Percentiles rank a stretch among this genome's conserved stretches.
phyloP scores from a whole-genome alignment of 2,329 filamentous ascomycete species.

The Phaeosphaeria sp. region DNA sequence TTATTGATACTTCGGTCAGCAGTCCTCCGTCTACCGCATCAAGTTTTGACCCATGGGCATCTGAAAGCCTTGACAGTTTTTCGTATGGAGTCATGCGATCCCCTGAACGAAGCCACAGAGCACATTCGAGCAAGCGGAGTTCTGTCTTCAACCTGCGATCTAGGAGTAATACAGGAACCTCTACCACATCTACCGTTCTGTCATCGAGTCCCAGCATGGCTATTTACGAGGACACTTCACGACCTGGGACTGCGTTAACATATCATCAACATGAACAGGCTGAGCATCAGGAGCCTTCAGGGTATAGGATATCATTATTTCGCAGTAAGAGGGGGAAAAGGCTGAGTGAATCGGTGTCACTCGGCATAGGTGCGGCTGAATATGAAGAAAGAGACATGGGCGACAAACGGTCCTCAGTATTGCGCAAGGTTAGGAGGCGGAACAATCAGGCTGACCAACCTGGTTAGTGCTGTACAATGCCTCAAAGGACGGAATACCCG shows the following conservation, averaged over 20 bases:
- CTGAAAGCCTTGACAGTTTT: slow-evolving; percentile 32
- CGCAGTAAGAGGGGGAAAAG: slow-evolving; percentile 45
- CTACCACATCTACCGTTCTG: slow-evolving; percentile 37
- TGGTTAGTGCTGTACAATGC: slow-evolving; percentile 28
- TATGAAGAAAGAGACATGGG: slow-evolving; percentile 33
- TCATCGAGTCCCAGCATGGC: slow-evolving; percentile 32
- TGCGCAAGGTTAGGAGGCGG: slow-evolving; percentile 38
- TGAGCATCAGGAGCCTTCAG: slow-evolving; percentile 29
- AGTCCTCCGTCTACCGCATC: slow-evolving; percentile 29
- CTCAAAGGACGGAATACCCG: slow-evolving; percentile 6
- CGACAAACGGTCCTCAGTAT: slow-evolving; percentile 39
- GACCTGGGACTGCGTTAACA: slow-evolving; percentile 33
- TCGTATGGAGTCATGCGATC: slow-evolving; percentile 38
- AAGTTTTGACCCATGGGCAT: slow-evolving; percentile 29
- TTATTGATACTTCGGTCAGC: slow-evolving; percentile 37
- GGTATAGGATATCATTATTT: slow-evolving; percentile 39
- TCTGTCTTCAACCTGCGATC: slow-evolving; percentile 48
- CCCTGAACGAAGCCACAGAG: slow-evolving; percentile 36
- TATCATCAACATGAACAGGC: slow-evolving; percentile 26
- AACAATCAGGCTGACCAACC: slow-evolving; percentile 27
- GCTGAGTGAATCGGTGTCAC: slow-evolving; percentile 40
- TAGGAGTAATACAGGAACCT: slow-evolving; percentile 46
- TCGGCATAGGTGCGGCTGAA: slow-evolving; percentile 24
- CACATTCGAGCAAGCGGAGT: slow-evolving; percentile 32
- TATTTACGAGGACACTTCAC: slow-evolving; percentile 26